Percentiles rank a stretch among this genome's conserved stretches.
Conservation (phyloP, 1,284 basidiomycete species). For the Fomes fomentarius region DNA sequence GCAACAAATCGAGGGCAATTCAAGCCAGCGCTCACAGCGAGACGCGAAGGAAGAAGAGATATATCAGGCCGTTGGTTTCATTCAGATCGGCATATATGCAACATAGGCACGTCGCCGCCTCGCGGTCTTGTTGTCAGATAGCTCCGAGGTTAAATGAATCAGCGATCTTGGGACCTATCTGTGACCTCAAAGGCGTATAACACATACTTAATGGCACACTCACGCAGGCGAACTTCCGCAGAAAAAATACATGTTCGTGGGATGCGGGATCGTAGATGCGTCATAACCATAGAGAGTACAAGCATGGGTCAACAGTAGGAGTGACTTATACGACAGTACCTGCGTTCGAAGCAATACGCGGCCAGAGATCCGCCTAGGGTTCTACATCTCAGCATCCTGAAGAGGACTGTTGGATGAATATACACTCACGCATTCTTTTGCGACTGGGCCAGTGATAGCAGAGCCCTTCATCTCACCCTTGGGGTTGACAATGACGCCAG, state of each 20-base stretch:
- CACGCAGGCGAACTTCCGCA: neutral
- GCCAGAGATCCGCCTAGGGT: conserved; percentile 93
- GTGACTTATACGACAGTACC: conserved; percentile 88
- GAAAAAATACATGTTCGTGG: conserved; percentile 17
- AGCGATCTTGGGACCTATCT: too few relatives aligned
- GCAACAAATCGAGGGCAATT: too few relatives aligned
- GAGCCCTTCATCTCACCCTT: conserved; percentile 99
- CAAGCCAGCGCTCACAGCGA: too few relatives aligned
- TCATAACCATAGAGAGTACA: conserved; percentile 31
- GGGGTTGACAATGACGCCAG: conserved; percentile 96
- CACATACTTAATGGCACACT: neutral
- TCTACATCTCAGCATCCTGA: neutral
- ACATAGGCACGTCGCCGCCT: too few relatives aligned
- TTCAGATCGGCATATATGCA: too few relatives aligned
- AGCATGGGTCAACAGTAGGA: conserved; percentile 24
- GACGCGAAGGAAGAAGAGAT: too few relatives aligned
- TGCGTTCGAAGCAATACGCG: conserved; percentile 98
- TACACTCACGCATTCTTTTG: conserved; percentile 89
- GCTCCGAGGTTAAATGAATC: too few relatives aligned
- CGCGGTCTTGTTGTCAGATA: too few relatives aligned
- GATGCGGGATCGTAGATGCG: conserved; percentile 18
- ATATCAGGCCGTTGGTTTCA: too few relatives aligned
- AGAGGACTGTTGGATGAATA: neutral
- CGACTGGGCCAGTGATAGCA: conserved; percentile 97
- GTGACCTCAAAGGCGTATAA: too few relatives aligned